phyloP scores from a whole-genome alignment of 352 stramenopile species.

The Pythium graminicola region DNA sequence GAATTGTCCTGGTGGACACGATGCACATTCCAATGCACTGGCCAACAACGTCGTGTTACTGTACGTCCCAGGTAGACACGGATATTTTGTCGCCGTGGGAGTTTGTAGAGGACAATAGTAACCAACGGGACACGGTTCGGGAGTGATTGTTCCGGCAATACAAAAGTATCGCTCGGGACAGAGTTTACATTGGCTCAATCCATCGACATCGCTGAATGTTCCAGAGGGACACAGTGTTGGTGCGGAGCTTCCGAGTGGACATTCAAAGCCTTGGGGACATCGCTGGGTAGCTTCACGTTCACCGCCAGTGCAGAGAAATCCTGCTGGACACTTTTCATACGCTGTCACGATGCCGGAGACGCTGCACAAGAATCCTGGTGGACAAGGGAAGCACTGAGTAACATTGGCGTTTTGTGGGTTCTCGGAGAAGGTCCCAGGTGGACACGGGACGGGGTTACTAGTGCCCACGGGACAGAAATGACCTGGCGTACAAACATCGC shows the following conservation, averaged over 20 bases:
- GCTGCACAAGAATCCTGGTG: slow-evolving; percentile 52
- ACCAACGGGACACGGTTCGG: slow-evolving; percentile 49
- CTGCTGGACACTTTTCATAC: slow-evolving; percentile 38
- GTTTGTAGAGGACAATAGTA: slow-evolving; percentile 74
- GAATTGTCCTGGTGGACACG: slow-evolving; percentile 69
- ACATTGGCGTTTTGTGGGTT: slow-evolving; percentile 52
- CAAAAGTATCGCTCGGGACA: slow-evolving; percentile 80
- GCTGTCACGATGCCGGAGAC: slow-evolving; percentile 44
- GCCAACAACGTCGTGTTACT: slow-evolving; percentile 38
- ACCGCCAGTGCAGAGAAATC: slow-evolving; percentile 57
- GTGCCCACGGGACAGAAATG: slow-evolving; percentile 76
- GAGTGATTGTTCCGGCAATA: slow-evolving; percentile 30
- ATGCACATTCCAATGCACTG: slow-evolving; percentile 34
- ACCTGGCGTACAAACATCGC: slow-evolving; percentile 57
- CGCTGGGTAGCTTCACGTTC: slow-evolving; percentile 41
- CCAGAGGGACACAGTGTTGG: slow-evolving; percentile 57
- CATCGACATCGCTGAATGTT: slow-evolving; percentile 54
- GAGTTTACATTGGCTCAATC: slow-evolving; percentile 46
- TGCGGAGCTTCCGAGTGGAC: slow-evolving; percentile 44
- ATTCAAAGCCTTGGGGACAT: slow-evolving; percentile 74
- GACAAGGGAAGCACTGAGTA: slow-evolving; percentile 64
- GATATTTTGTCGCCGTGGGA: slow-evolving; percentile 34
- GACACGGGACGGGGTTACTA: slow-evolving; percentile 76
- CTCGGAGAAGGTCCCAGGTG: slow-evolving; percentile 59
- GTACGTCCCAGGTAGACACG: slow-evolving; percentile 56